phyloP scores from a whole-genome alignment of 495 filamentous ascomycete species.

The Penicillium canariense region DNA sequence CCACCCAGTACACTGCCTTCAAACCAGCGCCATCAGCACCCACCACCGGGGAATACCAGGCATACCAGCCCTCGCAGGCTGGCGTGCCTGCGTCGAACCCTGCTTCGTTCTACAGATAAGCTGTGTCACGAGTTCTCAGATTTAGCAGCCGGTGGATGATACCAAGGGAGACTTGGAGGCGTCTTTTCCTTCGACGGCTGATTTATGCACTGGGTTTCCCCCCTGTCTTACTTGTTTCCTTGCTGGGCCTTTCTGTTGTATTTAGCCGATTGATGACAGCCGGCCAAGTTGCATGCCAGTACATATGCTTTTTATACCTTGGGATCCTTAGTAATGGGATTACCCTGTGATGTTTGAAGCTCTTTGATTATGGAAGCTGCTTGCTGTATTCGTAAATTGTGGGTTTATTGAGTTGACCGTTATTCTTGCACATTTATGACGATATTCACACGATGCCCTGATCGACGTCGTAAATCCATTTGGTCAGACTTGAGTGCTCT shows the following conservation, averaged over 20 bases:
- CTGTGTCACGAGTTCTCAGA: background rate
- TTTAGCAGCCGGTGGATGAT: background rate
- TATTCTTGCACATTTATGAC: no score
- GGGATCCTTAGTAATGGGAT: background rate
- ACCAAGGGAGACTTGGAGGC: background rate
- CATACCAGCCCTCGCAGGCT: slow-evolving; percentile 47
- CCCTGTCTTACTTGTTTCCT: background rate
- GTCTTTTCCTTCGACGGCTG: background rate
- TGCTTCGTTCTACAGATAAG: slow-evolving; percentile 44
- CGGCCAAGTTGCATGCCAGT: slow-evolving; percentile 2
- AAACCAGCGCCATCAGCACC: slow-evolving; percentile 33
- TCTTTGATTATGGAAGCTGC: no score
- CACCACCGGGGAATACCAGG: slow-evolving; percentile 46
- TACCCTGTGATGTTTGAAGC: background rate
- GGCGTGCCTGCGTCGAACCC: slow-evolving; percentile 38
- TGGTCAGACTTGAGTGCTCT: no score
- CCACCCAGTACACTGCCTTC: slow-evolving; percentile 42
- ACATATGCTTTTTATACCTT: slow-evolving; percentile 14
- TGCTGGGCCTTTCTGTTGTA: slow-evolving; percentile 12
- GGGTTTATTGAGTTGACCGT: no score
- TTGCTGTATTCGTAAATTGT: no score
- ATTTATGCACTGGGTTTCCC: slow-evolving; percentile 2
- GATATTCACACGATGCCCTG: no score
- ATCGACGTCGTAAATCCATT: no score
- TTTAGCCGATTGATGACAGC: slow-evolving; percentile 13